phyloP scores from a whole-genome alignment of 495 filamentous ascomycete species.

The Annulohypoxylon maeteangense region DNA sequence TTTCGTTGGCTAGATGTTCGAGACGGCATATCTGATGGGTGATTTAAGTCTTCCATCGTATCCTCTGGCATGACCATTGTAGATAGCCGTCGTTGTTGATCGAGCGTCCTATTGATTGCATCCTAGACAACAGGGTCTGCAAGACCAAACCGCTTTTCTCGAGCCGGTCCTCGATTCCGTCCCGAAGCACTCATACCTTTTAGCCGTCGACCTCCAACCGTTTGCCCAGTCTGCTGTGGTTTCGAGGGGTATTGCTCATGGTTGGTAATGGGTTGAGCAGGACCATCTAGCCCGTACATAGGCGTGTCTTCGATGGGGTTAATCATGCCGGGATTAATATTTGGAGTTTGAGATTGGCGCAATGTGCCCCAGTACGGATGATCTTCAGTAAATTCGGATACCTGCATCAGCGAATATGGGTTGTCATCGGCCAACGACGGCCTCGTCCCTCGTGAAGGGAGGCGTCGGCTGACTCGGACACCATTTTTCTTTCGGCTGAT shows the following conservation, averaged over 20 bases:
- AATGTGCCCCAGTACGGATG: conserved; percentile 47
- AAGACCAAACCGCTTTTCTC: conserved; percentile 44
- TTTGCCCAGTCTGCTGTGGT: background rate
- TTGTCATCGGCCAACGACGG: conserved; percentile 19
- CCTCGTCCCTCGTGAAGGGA: conserved; percentile 36
- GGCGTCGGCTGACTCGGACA: conserved; percentile 44
- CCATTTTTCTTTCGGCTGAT: conserved; percentile 46
- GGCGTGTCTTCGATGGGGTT: background rate
- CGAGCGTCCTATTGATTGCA: conserved; percentile 50
- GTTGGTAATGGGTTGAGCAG: background rate
- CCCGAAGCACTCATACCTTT: conserved; percentile 15
- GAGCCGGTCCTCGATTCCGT: conserved; percentile 12
- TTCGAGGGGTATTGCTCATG: background rate
- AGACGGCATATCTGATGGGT: conserved; percentile 29
- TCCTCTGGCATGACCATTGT: conserved; percentile 43
- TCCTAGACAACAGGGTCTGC: conserved; percentile 50
- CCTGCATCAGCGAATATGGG: conserved; percentile 32
- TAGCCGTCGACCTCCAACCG: conserved; percentile 14
- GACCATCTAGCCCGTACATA: background rate
- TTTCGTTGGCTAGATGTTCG: conserved; percentile 53
- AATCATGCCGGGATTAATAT: background rate
- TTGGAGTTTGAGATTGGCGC: conserved; percentile 28
- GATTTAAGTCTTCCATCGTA: background rate
- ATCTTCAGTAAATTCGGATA: conserved; percentile 34
- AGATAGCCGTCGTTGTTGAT: conserved; percentile 52